A percentile compares a stretch with the other conserved stretches of the same genome.
Conservation (phyloP, 202 grass and related monocot genomes). For the Schoenoplectus tabernaemontani region DNA sequence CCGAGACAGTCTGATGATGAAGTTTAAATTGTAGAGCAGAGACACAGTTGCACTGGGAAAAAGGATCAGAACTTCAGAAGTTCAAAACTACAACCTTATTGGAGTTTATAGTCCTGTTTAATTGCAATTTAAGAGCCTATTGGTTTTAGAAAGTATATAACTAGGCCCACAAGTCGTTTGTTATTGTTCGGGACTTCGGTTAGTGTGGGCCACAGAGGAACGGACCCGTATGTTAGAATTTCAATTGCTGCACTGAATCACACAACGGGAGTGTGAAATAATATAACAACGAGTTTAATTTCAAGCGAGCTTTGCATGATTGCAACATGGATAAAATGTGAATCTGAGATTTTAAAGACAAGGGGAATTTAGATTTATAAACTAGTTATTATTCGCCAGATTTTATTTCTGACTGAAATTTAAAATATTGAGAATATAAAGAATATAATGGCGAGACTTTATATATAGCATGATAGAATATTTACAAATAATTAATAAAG, state of each 20-base stretch:
- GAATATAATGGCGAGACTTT: no score
- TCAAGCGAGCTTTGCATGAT: not conserved
- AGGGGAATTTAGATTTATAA: not conserved
- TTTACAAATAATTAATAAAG: no score
- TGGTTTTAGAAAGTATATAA: not conserved
- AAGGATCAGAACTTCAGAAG: not conserved
- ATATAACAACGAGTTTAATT: no score
- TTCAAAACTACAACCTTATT: slow-evolving; percentile 40
- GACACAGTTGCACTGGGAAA: not conserved
- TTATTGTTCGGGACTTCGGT: no score
- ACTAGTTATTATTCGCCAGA: not conserved
- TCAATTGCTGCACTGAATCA: not conserved
- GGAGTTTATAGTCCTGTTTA: not conserved
- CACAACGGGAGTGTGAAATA: not conserved
- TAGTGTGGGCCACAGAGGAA: no score
- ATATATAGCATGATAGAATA: no score
- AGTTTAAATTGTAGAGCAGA: not conserved
- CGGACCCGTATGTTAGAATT: not conserved
- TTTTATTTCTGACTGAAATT: no score
- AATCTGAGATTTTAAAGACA: not conserved
- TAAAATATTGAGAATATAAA: no score
- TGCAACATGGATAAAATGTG: not conserved
- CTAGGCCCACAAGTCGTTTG: not conserved
- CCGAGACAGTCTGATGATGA: slow-evolving; percentile 3
- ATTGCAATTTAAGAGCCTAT: not conserved